Evolutionary conservation across 2,329 filamentous ascomycete species (phyloP), one percentile per base, ranked within the genome.

Genomic region (Blumeria hordei): DNA sequence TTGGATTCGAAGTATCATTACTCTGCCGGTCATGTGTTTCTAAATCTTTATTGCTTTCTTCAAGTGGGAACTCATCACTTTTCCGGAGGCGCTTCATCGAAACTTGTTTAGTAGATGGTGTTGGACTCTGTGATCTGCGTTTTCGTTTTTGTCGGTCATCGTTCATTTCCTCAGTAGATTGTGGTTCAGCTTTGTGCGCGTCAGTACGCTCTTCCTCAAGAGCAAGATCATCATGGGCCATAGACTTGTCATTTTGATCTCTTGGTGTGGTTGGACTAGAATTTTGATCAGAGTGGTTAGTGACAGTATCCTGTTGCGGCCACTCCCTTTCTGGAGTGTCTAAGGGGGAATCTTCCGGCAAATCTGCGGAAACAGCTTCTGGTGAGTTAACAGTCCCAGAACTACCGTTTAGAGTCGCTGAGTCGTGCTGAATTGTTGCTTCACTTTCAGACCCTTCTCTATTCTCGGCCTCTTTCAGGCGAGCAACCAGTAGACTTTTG

Each of bases 401-500:
- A 14, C 57, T 56, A 32, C 55, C 57, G 57, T 60, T 60, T 37
- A 57, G 34, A 34, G 60, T 62, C 21, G 45, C 50, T n/a, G 54
- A 53, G 54, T 64, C 63, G 6, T 57, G 62, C 39, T 64, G 62
- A 3, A 62, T 47, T 1, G 62, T 64, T 33, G 58, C 59, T 43
- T 64, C 64, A 52, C 62, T 64, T 55, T 66, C 62, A 6, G 61
- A 64, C n/a, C 61, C 63, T 49, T 64, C 61, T 43, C 67, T 65
- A 55, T 65, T 64, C 44, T 71, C 69, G 36, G 68, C 69, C 52
- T 68, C 69, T 50, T 71, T 64, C 49, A 90, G 68, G 57, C 81
- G 77, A 57, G 81, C 75, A 55, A 88, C 73, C 50, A 88, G 75
- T 57, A 83, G 83, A 28, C 79, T 74, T 65, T 88, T 85, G 54